Percentiles rank a stretch among this genome's conserved stretches.
These are phyloP conservation scores for Magnusiomyces ingens DNA, from an alignment of 1,139 yeast species.

Conservation along the genomic window DNA sequence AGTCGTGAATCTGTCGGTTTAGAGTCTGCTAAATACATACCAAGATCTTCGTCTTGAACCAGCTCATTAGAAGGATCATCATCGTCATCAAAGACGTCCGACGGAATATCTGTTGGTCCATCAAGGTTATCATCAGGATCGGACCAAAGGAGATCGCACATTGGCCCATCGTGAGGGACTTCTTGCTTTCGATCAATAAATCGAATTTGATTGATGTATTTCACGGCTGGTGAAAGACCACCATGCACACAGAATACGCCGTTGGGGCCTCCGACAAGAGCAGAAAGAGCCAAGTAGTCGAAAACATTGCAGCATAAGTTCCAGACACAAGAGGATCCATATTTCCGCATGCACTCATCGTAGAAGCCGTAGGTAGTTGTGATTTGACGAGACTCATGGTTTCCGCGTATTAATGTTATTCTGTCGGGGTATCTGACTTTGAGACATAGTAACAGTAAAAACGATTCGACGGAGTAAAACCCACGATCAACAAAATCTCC, in stretches of 20 bases:
- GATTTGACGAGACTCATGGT: conserved; percentile 94
- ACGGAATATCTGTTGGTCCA: conserved; percentile 3
- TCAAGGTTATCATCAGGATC: conserved; percentile 76
- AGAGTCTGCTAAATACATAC: neutral
- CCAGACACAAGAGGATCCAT: conserved; percentile 95
- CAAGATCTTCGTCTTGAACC: conserved; percentile 7
- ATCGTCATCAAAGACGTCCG: conserved; percentile 5
- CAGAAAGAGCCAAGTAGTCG: conserved; percentile 88
- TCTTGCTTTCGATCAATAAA: conserved; percentile 84
- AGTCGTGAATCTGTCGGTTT: neutral
- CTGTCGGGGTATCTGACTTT: conserved; percentile 94
- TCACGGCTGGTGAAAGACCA: conserved; percentile 87
- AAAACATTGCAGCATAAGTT: conserved; percentile 67
- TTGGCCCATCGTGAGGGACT: conserved; percentile 98
- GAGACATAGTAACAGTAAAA: conserved; percentile 63
- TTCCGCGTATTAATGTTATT: conserved; percentile 87
- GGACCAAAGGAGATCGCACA: conserved; percentile 96
- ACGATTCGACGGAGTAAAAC: conserved; percentile 85
- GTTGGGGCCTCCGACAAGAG: conserved; percentile 74
- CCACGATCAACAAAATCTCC: conserved; percentile 94
- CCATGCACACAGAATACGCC: conserved; percentile 92
- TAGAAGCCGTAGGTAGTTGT: conserved; percentile 98
- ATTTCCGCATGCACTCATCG: conserved; percentile 91
- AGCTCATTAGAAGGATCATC: conserved; percentile 6
- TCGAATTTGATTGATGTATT: conserved; percentile 75